A percentile compares a stretch with the other conserved stretches of the same genome.
phyloP scores from a whole-genome alignment of 441 rosid genomes.

The Macaranga tanarius region DNA sequence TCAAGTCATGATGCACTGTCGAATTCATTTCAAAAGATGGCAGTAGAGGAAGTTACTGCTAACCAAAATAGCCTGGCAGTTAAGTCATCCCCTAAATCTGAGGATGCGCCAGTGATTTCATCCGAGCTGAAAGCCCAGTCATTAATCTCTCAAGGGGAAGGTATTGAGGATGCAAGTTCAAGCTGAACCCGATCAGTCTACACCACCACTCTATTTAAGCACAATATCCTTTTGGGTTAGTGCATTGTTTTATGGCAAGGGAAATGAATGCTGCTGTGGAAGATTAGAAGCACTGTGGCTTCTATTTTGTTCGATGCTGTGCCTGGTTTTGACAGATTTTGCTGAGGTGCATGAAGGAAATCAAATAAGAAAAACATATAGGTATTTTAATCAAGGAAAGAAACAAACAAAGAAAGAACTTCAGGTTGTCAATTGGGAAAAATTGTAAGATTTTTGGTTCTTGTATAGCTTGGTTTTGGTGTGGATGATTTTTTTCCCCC shows the following conservation, averaged over 20 bases:
- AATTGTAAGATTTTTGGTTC: conserved; percentile 10
- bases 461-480: conserved; percentile 22
- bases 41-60: conserved; percentile 32
- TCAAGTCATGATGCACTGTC: conserved; percentile 30
- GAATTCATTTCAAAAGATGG: conserved; percentile 38
- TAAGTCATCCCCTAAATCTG: conserved; percentile 9
- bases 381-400: conserved; percentile 18
- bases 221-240: conserved; percentile 2
- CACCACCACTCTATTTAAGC: not conserved
- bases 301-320: conserved; percentile 4
- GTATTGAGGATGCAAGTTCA: conserved; percentile 17
- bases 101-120: conserved; percentile 18
- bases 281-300: conserved; percentile 25
- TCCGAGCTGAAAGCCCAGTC: conserved; percentile 16
- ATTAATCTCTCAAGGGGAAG: conserved; percentile 18
- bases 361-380: conserved; percentile 28
- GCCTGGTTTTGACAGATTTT: conserved; percentile 33
- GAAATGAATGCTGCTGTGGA: conserved; percentile 6
- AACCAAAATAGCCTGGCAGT: conserved; percentile 16
- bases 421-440: conserved; percentile 13
- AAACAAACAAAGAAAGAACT: not conserved
- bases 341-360: conserved; percentile 28
- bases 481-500: conserved; percentile 13
- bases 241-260: conserved; percentile 21
- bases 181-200: conserved; percentile 17